A percentile compares a stretch with the other conserved stretches of the same genome.
Evolutionary conservation across 352 stramenopile species (phyloP).

Genomic region (Phytophthora megakarya): DNA sequence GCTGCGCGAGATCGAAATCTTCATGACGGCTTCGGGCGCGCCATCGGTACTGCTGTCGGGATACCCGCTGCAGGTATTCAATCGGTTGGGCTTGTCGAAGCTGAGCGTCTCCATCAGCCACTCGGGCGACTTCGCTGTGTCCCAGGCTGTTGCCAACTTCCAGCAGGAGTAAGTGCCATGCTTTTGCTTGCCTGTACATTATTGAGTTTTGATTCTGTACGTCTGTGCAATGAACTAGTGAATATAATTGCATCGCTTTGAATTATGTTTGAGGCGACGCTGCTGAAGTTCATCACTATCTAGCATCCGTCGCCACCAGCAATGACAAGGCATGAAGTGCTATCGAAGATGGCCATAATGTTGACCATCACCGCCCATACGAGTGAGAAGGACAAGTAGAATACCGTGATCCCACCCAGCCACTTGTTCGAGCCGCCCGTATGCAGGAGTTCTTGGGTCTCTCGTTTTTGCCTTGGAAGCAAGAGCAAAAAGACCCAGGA

Average conservation of each 20-base stretch:
- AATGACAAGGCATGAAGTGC: slow-evolving; percentile 39
- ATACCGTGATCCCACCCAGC: slow-evolving; percentile 37
- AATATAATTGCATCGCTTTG: slow-evolving; percentile 13
- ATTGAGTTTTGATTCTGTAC: slow-evolving; percentile 20
- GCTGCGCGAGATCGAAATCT: slow-evolving; percentile 87
- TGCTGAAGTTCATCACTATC: no score
- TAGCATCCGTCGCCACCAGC: slow-evolving; percentile 35
- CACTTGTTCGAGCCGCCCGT: slow-evolving; percentile 34
- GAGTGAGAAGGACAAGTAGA: slow-evolving; percentile 42
- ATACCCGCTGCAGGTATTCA: slow-evolving; percentile 78
- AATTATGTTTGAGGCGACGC: no score
- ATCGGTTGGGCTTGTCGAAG: slow-evolving; percentile 69
- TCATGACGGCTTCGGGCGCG: slow-evolving; percentile 77
- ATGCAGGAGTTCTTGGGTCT: slow-evolving; percentile 44
- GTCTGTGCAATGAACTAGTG: slow-evolving; percentile 5
- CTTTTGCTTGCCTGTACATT: slow-evolving; percentile 5
- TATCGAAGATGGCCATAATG: slow-evolving; percentile 51
- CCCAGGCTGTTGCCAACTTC: slow-evolving; percentile 82
- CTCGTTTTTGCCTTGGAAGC: slow-evolving; percentile 44
- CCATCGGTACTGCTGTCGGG: slow-evolving; percentile 80
- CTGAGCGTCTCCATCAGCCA: slow-evolving; percentile 91
- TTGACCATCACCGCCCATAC: slow-evolving; percentile 46
- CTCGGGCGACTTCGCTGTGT: slow-evolving; percentile 86
- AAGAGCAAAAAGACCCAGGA: slow-evolving; percentile 41
- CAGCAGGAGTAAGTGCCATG: slow-evolving; percentile 31